These are phyloP conservation scores for Lepidium aucheri DNA, from an alignment of 345 rosid species.

Conservation along the genomic window DNA sequence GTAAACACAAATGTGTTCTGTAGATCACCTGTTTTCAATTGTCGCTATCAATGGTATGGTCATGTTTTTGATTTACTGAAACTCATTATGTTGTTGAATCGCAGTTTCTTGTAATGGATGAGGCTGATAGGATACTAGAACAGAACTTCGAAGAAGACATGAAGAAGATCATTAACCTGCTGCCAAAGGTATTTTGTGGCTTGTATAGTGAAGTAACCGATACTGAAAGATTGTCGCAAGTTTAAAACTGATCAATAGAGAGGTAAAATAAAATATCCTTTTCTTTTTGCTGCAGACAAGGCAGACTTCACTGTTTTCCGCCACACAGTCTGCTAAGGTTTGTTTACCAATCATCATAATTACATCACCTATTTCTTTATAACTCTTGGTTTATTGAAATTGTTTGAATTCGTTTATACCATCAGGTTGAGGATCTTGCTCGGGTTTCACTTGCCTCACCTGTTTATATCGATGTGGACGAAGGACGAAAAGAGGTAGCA, in stretches of 20 bases:
- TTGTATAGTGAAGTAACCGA: neutral
- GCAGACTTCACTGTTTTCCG: constrained; percentile 95
- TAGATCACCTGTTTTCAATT: neutral
- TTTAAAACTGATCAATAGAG: neutral
- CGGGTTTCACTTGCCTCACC: constrained; percentile 78
- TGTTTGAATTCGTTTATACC: neutral
- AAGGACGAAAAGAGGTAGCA: constrained; percentile 72
- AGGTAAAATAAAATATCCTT: neutral
- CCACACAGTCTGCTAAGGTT: constrained; percentile 91
- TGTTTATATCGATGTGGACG: constrained; percentile 80
- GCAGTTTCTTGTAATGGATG: constrained; percentile 89
- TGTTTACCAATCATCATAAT: constrained; percentile 2
- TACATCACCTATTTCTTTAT: neutral
- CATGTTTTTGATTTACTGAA: neutral
- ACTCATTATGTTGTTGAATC: neutral
- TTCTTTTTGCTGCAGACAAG: constrained; percentile 50
- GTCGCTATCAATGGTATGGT: neutral
- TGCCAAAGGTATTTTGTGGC: constrained; percentile 63
- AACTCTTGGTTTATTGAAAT: neutral
- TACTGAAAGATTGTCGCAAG: neutral
- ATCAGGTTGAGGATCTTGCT: constrained; percentile 92
- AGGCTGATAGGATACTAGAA: constrained; percentile 96
- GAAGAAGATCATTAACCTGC: constrained; percentile 77
- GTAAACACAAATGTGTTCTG: constrained; percentile 21
- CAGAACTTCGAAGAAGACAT: constrained; percentile 97